phyloP scores from a whole-genome alignment of 2,329 filamentous ascomycete species.

The Pseudopyrenochaeta lycopersici region DNA sequence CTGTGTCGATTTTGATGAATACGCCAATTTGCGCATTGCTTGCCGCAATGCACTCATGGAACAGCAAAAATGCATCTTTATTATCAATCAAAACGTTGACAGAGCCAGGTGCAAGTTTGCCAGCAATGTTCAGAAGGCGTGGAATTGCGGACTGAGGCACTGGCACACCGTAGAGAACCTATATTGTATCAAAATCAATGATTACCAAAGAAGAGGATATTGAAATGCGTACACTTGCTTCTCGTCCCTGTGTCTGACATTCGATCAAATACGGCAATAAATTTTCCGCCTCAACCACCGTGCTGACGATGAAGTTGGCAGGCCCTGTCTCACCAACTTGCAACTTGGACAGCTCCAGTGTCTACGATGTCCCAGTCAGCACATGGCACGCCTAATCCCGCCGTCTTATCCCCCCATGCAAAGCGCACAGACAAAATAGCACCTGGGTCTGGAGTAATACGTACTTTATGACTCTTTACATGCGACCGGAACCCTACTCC shows the following conservation, averaged over 20 bases:
- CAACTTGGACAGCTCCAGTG: constrained; percentile 69
- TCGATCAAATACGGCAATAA: constrained; percentile 68
- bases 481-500: constrained; percentile 76
- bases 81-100: constrained; percentile 77
- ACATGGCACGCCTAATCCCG: background rate
- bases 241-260: constrained; percentile 62
- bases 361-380: constrained; percentile 55
- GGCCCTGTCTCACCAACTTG: constrained; percentile 70
- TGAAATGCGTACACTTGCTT: constrained; percentile 64
- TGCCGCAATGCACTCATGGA: constrained; percentile 46
- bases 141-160: constrained; percentile 68
- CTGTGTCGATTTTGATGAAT: constrained; percentile 80
- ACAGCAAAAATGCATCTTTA: constrained; percentile 55
- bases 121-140: constrained; percentile 67
- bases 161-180: constrained; percentile 78
- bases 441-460: background rate
- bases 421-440: background rate
- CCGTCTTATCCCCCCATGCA: background rate
- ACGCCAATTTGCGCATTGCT: constrained; percentile 57
- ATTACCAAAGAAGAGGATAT: background rate
- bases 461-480: constrained; percentile 84
- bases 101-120: constrained; percentile 60
- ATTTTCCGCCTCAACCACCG: constrained; percentile 76
- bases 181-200: background rate
- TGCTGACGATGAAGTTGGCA: constrained; percentile 75